Evolutionary conservation across 768 basidiomycete genomes (phyloP), one percentile per base, ranked within the genome.

Genomic region (Cystofilobasidium bisporidii): DNA sequence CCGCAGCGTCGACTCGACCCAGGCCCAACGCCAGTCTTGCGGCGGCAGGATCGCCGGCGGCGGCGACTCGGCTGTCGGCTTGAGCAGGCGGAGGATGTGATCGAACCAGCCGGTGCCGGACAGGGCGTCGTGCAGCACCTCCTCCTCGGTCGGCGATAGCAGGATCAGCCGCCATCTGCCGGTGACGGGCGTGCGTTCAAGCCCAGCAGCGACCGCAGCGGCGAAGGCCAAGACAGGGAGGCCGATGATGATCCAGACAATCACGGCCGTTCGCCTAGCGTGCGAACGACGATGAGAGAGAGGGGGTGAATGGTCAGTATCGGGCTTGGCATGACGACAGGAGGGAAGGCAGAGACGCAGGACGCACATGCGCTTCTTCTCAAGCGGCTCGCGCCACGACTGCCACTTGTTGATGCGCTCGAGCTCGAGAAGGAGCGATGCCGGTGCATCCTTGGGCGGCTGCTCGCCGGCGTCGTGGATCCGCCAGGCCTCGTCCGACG

Each of bases 1-100:
- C 22, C 87, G 84, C 26, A 97, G 79, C 2, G 88, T 90, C 24
- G 85, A 81, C 63, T 83, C 81, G 15, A 94, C 91, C 93, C 94
- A 97, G 24, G 79, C 74, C 74, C 88, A 87, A 67, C 93, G 83
- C 94, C 94, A 98, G 77, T 99, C 94, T 30, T 80, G 81, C 1
- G 81, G 76, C 40, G 88, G 83, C 62, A 98, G 81, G 43, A 89
- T 80, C 50, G 79, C 79, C 5, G 84, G 83, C 0, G 60, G 55
- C 18, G 38, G n/a, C 11, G 30, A 10, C 33, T 1, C 45, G 84
- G 24, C 66, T 74, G 60, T 33, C 26, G 71, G 86, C 30, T 43
- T 80, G 17, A 97, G 81, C 55, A 94, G 88, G 45, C 88, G 84
- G 43, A 83, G 82, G 24, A 97, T 87, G 43, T 89, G 86, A 69